Evolutionary conservation across 768 basidiomycete genomes (phyloP).

Genomic region (Leccinum disarticulatum): DNA sequence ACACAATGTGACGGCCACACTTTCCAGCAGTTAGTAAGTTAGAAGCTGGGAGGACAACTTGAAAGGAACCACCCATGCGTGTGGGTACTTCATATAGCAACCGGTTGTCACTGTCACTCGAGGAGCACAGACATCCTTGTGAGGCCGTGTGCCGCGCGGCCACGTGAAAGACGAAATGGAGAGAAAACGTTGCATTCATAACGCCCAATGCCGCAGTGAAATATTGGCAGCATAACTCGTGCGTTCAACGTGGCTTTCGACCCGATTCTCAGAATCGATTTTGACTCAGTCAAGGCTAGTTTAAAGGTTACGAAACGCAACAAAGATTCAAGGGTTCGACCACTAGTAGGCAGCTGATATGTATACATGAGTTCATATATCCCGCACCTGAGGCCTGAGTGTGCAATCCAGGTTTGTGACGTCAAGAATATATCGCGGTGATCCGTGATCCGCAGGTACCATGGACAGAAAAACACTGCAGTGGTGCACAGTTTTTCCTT

Average conservation of each 20-base stretch:
- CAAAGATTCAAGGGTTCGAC: not conserved
- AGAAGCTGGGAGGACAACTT: constrained; percentile 1
- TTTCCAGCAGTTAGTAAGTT: not conserved
- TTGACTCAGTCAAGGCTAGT: not conserved
- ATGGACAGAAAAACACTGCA: no score
- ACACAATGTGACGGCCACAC: no score
- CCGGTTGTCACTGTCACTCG: constrained; percentile 2
- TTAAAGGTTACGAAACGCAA: not conserved
- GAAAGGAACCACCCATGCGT: constrained; percentile 1
- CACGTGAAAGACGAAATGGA: constrained; percentile 10
- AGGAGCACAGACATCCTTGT: constrained; percentile 2
- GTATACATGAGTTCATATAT: no score
- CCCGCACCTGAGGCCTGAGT: no score
- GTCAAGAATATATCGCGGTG: no score
- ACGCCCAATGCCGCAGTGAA: constrained; percentile 8
- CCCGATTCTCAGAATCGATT: no score
- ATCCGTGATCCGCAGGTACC: no score
- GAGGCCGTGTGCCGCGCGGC: constrained; percentile 2
- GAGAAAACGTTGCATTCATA: constrained; percentile 18
- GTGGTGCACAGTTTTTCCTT: no score
- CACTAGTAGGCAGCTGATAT: not conserved
- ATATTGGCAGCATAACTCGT: constrained; percentile 2
- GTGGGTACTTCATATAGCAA: constrained; percentile 17
- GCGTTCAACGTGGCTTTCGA: not conserved
- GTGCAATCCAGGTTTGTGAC: no score